phyloP scores from a whole-genome alignment of 192 early-diverging fungal species.

The Entomortierella parvispora region DNA sequence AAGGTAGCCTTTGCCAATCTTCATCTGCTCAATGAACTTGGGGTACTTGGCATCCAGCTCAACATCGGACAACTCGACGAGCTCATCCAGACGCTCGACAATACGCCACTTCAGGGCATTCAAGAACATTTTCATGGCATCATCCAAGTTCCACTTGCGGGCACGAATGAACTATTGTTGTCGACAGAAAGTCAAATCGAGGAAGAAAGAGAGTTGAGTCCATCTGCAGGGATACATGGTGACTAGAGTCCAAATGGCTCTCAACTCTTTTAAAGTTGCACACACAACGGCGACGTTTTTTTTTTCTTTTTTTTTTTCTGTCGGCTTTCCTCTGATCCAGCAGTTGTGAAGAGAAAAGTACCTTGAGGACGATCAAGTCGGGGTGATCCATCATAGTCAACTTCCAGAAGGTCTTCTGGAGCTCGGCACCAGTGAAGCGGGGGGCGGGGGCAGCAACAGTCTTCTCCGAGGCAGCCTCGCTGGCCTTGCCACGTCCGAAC shows the following conservation, averaged over 20 bases:
- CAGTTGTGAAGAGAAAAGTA: conserved; percentile 2
- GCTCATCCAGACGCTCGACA: conserved; percentile 60
- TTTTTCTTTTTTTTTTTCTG: not conserved
- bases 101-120: conserved; percentile 81
- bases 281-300: no score
- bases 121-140: conserved; percentile 81
- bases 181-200: not conserved
- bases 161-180: conserved; percentile 80
- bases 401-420: conserved; percentile 45
- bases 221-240: not conserved
- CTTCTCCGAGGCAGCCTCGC: conserved; percentile 7
- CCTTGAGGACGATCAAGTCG: conserved; percentile 49
- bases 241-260: not conserved
- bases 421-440: conserved; percentile 37
- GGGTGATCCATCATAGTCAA: conserved; percentile 53
- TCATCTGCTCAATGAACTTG: conserved; percentile 55
- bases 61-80: conserved; percentile 56
- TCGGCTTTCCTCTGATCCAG: not conserved
- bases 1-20: conserved; percentile 55
- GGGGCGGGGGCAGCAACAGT: conserved; percentile 22
- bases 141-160: conserved; percentile 88
- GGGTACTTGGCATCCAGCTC: conserved; percentile 56
- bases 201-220: not conserved
- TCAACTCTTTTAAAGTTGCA: not conserved
- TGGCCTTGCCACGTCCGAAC: conserved; percentile 40